Evolutionary conservation across 2,329 filamentous ascomycete genomes (phyloP).

Genomic region (Plenodomus tracheiphilus): DNA sequence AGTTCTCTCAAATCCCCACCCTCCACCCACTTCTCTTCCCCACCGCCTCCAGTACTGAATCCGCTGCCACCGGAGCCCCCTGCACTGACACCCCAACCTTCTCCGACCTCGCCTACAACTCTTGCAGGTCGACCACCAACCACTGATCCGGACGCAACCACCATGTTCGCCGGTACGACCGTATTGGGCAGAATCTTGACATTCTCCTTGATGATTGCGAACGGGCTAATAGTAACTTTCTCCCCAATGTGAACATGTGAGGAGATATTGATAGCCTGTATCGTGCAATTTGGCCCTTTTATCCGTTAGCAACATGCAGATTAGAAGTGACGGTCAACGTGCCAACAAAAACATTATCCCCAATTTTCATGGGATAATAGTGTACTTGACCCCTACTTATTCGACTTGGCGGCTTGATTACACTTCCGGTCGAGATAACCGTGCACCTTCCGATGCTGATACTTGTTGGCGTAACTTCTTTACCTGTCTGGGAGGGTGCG

Average conservation of each 20-base stretch:
- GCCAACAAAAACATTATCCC: slow-evolving; percentile 92
- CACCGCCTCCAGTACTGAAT: slow-evolving; percentile 43
- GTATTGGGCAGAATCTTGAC: slow-evolving; percentile 83
- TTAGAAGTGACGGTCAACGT: slow-evolving; percentile 40
- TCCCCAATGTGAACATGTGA: slow-evolving; percentile 85
- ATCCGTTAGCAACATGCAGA: not conserved
- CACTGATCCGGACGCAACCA: slow-evolving; percentile 88
- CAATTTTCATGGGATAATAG: slow-evolving; percentile 88
- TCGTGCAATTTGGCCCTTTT: slow-evolving; percentile 59
- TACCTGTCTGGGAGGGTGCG: slow-evolving; percentile 36
- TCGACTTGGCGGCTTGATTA: slow-evolving; percentile 80
- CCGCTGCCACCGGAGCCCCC: slow-evolving; percentile 34
- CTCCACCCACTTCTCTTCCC: slow-evolving; percentile 53
- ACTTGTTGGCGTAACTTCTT: slow-evolving; percentile 52
- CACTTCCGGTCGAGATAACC: slow-evolving; percentile 77
- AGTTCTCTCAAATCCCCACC: slow-evolving; percentile 54
- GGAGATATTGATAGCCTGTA: slow-evolving; percentile 82
- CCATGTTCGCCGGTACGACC: slow-evolving; percentile 83
- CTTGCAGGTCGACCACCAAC: slow-evolving; percentile 65
- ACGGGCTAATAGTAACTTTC: slow-evolving; percentile 77
- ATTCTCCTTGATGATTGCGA: slow-evolving; percentile 92
- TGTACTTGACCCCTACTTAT: slow-evolving; percentile 75
- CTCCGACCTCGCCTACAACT: slow-evolving; percentile 53
- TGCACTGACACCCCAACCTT: slow-evolving; percentile 55
- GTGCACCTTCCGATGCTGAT: slow-evolving; percentile 92